Conservation (phyloP, 2,329 filamentous ascomycete genomes). For the Helotiales sp. region DNA sequence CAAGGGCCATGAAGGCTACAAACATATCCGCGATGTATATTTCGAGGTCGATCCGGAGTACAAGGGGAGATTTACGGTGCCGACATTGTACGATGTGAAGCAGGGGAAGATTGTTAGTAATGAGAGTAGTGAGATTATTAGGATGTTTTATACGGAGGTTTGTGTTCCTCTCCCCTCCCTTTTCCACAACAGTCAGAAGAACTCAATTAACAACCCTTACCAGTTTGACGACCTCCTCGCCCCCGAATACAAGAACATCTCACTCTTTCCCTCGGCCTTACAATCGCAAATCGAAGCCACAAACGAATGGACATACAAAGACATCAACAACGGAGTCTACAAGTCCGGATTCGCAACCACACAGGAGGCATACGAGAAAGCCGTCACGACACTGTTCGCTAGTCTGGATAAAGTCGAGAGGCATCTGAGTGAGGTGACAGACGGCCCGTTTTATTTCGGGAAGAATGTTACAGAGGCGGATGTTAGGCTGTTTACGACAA, state of each 20-base stretch:
- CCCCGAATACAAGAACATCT: constrained; percentile 61
- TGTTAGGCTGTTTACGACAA: constrained; percentile 70
- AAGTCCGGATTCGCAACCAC: constrained; percentile 84
- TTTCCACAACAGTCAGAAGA: background rate
- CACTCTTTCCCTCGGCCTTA: constrained; percentile 71
- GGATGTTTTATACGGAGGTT: constrained; percentile 79
- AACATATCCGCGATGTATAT: constrained; percentile 72
- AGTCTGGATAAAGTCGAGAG: constrained; percentile 78
- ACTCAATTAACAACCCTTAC: constrained; percentile 40
- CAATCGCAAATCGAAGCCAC: constrained; percentile 71
- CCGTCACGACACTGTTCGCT: constrained; percentile 72
- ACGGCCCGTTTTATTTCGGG: constrained; percentile 77
- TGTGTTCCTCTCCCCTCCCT: constrained; percentile 49
- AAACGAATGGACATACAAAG: constrained; percentile 80
- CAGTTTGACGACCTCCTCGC: constrained; percentile 76
- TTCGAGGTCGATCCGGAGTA: constrained; percentile 70
- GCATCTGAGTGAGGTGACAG: constrained; percentile 57
- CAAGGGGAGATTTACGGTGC: constrained; percentile 71
- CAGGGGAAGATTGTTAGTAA: constrained; percentile 77
- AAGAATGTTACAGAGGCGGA: constrained; percentile 79
- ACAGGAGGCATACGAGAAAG: constrained; percentile 80
- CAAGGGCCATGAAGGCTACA: constrained; percentile 64
- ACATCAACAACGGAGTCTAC: constrained; percentile 74
- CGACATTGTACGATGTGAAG: constrained; percentile 69
- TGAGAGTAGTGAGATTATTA: constrained; percentile 82